Evolutionary conservation across 2,329 filamentous ascomycete species (phyloP).

Genomic region (Cladobotryum mycophilum): DNA sequence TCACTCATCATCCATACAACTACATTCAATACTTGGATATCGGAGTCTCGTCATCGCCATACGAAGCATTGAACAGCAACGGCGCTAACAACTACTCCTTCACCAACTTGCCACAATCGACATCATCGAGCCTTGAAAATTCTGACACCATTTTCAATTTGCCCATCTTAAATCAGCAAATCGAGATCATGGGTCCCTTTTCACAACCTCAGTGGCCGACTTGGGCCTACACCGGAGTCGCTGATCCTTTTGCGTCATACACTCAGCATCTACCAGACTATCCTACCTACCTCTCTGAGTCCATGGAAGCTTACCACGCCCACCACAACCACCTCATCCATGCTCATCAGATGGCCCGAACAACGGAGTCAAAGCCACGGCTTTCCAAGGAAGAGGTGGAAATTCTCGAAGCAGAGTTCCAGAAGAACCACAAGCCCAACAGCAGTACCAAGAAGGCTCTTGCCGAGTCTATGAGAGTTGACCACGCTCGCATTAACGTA

Average conservation of each 20-base stretch:
- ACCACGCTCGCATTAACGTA: constrained; percentile 59
- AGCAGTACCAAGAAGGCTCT: constrained; percentile 55
- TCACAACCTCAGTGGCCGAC: constrained; percentile 30
- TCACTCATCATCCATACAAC: no score
- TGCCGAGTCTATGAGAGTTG: constrained; percentile 56
- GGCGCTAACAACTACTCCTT: neutral
- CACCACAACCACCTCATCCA: constrained; percentile 32
- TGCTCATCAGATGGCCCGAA: constrained; percentile 33
- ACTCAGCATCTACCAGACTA: constrained; percentile 26
- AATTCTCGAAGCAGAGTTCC: constrained; percentile 54
- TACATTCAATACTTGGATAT: no score
- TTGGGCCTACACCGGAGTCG: constrained; percentile 27
- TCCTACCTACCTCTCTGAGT: constrained; percentile 31
- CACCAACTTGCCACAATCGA: neutral
- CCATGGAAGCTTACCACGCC: constrained; percentile 32
- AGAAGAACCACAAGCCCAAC: constrained; percentile 58
- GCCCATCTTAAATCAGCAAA: neutral
- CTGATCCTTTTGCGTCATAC: constrained; percentile 26
- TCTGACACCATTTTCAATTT: no score
- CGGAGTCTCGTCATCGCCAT: neutral
- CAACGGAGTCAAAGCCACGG: constrained; percentile 45
- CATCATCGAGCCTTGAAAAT: no score
- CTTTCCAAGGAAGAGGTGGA: constrained; percentile 55
- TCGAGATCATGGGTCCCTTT: constrained; percentile 27
- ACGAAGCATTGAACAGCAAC: neutral